A percentile compares a stretch with the other conserved stretches of the same genome.
Evolutionary conservation across 495 filamentous ascomycete species (phyloP).

Genomic region (Hypoxylon fuscum): DNA sequence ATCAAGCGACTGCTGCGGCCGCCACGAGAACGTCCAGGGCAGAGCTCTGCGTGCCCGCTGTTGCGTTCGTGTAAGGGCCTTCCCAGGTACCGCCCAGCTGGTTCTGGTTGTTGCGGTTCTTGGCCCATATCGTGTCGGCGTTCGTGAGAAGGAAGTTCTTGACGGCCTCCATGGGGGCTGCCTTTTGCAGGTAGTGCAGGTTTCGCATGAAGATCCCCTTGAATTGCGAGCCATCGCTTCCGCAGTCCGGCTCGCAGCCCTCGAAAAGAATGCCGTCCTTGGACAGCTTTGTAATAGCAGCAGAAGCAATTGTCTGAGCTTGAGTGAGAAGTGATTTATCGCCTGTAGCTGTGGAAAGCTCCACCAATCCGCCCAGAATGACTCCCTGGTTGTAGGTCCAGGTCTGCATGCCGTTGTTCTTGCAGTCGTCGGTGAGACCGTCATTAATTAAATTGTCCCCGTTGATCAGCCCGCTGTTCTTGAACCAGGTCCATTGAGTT

Average conservation of each 20-base stretch:
- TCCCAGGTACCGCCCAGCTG: constrained; percentile 67
- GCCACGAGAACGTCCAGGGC: constrained; percentile 76
- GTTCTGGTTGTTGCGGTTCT: constrained; percentile 62
- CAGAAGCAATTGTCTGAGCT: constrained; percentile 72
- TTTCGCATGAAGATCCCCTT: constrained; percentile 84
- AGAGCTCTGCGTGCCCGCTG: constrained; percentile 70
- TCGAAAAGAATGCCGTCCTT: constrained; percentile 72
- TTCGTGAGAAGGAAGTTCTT: constrained; percentile 66
- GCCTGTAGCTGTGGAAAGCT: constrained; percentile 65
- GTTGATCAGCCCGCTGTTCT: constrained; percentile 70
- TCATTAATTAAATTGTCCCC: constrained; percentile 74
- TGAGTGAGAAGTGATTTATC: constrained; percentile 61
- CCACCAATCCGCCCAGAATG: constrained; percentile 75
- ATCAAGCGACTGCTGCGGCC: constrained; percentile 56
- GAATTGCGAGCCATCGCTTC: constrained; percentile 72
- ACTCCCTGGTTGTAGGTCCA: constrained; percentile 88
- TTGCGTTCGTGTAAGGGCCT: constrained; percentile 59
- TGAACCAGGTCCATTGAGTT: constrained; percentile 75
- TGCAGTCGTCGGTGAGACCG: constrained; percentile 65
- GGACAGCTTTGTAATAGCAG: constrained; percentile 64
- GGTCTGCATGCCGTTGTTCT: constrained; percentile 69
- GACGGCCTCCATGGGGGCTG: constrained; percentile 60
- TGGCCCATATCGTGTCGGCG: constrained; percentile 73
- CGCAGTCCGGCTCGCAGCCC: constrained; percentile 70
- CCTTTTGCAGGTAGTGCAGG: constrained; percentile 64